Base-by-base conservation (phyloP, 2,329 filamentous ascomycete genomes). In the Macrophomina pseudophaseolina region DNA sequence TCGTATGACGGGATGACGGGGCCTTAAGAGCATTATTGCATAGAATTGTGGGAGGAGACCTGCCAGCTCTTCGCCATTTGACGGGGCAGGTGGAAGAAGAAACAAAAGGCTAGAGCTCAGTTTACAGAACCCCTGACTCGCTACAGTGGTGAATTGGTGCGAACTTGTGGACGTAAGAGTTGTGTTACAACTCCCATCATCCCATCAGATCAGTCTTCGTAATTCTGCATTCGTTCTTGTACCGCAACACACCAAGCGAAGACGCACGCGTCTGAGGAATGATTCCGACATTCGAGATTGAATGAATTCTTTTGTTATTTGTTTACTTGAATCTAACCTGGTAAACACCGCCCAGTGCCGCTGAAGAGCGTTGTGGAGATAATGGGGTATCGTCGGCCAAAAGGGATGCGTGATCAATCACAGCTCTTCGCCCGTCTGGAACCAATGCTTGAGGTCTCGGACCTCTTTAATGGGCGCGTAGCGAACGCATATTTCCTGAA, bases 391-490 rank as follows among this genome's bases (percentile, higher is more conserved):
- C 56, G 56, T 32, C 40, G 56, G 48, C 14, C 56, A 23, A 46
- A 48, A 46, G 14, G 42, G 23, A 23, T 23, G 23, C 23, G 23
- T 23, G 23, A 23, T 23, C 23, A 23, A 60, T 60, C 40, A 60
- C 28, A 60, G 28, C 8, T 66, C 64, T 44, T 66, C 64, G 18
- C 66, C 66, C 28, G 52, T 66, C 58, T 71, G 70, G 16, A 72
- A 40, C 51, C 66, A 71, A 32, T 42, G 18, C 18, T 73, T 75
- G 68, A 80, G 79, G 33, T 78, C 78, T 38, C 79, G 72, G 6
- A 80, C 79, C 65, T 81, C 79, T 66, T 70, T 75, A 16, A 80
- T 74, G 74, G 78, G 80, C 35, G 79, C 72, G 68, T 78, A 81
- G 60, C 78, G 66, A 49, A 76, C 73, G 44, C 76, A 78, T 67